Conservation (phyloP, 2,329 filamentous ascomycete genomes). For the Elsinoe australis region DNA sequence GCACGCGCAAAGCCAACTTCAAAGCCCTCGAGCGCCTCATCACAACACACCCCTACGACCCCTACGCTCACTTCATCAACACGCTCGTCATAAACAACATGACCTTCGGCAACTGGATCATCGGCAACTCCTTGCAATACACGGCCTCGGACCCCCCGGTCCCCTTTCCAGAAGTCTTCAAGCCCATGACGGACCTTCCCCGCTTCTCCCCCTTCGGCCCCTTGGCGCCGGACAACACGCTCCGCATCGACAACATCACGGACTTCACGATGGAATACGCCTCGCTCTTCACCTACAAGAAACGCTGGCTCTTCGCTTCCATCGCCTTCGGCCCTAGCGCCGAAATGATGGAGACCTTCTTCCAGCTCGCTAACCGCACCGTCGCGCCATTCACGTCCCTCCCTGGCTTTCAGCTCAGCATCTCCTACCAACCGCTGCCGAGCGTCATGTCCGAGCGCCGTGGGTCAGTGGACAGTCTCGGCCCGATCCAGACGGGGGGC, state of each 20-base stretch:
- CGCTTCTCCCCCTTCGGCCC: slow-evolving; percentile 21
- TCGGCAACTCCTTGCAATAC: slow-evolving; percentile 32
- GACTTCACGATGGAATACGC: slow-evolving; percentile 22
- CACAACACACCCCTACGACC: slow-evolving; percentile 20
- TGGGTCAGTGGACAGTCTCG: slow-evolving; percentile 20
- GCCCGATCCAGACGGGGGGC: slow-evolving; percentile 21
- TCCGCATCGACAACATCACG: slow-evolving; percentile 22
- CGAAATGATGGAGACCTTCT: slow-evolving; percentile 20
- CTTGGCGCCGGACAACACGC: slow-evolving; percentile 20
- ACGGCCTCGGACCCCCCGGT: slow-evolving; percentile 24
- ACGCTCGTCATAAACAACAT: slow-evolving; percentile 20
- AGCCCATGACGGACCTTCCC: slow-evolving; percentile 22
- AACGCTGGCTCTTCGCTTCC: slow-evolving; percentile 22
- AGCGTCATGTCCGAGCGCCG: slow-evolving; percentile 20
- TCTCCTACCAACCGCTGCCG: slow-evolving; percentile 23
- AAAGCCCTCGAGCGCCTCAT: slow-evolving; percentile 20
- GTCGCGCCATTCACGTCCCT: slow-evolving; percentile 19
- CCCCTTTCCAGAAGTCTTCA: slow-evolving; percentile 20
- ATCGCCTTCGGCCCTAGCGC: slow-evolving; percentile 22
- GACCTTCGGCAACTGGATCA: slow-evolving; percentile 20
- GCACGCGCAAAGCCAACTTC: slow-evolving; percentile 19
- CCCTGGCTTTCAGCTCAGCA: slow-evolving; percentile 20
- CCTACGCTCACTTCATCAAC: slow-evolving; percentile 22
- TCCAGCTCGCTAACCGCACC: slow-evolving; percentile 21
- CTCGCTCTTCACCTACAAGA: slow-evolving; percentile 13